These are phyloP conservation scores for Yamadazyma mexicana DNA, from an alignment of 1,139 yeast genomes.

Conservation along the genomic window DNA sequence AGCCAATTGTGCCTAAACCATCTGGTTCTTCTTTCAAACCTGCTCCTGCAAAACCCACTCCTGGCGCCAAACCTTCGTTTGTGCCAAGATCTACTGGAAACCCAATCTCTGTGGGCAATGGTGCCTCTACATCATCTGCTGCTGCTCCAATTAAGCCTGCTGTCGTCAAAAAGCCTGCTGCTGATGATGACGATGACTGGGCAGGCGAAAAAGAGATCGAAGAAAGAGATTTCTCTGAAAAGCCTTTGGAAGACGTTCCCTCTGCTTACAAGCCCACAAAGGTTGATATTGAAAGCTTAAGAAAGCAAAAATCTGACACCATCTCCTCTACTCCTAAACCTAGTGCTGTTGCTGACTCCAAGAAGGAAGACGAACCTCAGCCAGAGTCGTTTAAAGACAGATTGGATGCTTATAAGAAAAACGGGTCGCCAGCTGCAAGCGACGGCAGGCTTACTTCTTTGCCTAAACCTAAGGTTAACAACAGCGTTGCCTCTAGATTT, in stretches of 20 bases:
- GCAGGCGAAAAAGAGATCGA: constrained; percentile 60
- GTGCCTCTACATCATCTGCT: constrained; percentile 20
- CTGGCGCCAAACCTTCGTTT: constrained; percentile 24
- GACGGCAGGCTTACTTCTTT: constrained; percentile 59
- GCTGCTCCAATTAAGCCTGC: constrained; percentile 41
- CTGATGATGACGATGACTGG: constrained; percentile 60
- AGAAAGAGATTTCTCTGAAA: constrained; percentile 65
- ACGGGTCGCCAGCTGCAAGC: constrained; percentile 20
- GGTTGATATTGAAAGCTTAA: constrained; percentile 43
- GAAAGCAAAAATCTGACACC: constrained; percentile 49
- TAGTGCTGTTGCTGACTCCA: constrained; percentile 13
- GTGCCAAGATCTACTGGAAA: constrained; percentile 43
- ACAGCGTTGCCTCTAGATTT: constrained; percentile 55
- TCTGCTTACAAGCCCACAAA: constrained; percentile 72
- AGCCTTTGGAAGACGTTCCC: constrained; percentile 61
- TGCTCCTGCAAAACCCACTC: constrained; percentile 20
- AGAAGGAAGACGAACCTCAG: constrained; percentile 24
- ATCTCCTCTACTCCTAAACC: constrained; percentile 40
- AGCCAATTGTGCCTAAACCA: constrained; percentile 12
- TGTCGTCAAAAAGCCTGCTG: constrained; percentile 17
- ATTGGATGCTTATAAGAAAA: constrained; percentile 30
- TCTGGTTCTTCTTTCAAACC: constrained; percentile 16
- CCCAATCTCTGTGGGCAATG: constrained; percentile 26
- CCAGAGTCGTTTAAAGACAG: constrained; percentile 48
- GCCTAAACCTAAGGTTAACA: constrained; percentile 62